Base-by-base conservation (phyloP, 1,284 basidiomycete genomes). In the Volvariella volvacea region DNA sequence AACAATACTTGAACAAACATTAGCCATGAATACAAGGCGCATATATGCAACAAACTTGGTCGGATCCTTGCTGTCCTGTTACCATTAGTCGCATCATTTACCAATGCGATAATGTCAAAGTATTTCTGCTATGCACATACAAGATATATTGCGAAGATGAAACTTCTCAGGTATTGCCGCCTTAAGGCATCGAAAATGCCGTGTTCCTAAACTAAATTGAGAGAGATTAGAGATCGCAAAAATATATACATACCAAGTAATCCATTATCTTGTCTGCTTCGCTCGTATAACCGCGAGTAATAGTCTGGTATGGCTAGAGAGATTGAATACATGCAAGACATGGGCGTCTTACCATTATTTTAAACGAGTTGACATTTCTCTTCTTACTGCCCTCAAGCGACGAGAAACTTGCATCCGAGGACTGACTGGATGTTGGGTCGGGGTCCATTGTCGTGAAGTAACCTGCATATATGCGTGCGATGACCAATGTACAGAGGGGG, bases 131-230 rank as follows among this genome's bases (percentile, higher is more conserved):
- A 37, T 34, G 1, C 8, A 65, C 76, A 48, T 48, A 87, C 86
- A 49, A 92, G 66, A 58, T 88, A 91, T 47, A 92, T 78, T 2
- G 82, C 89, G 53, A 92, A 86, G 44, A 89, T 81, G 59, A 89
- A 86, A 51, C 80, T 83, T 30, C 78, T 77, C 41, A 90, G 71
- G 61, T 87, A 90, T 52, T 80, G 77, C 55, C 80, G 85, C 55
- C 85, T 74, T 28, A 90, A 61, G 0, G 87, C 87, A 52, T 89
- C 83, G 52, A 88, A 88, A 43, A 89, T 85, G 0, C 88, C 88
- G 51, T 79, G 69, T 61, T 90, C 87, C 87, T 89, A 25, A 19
- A 22, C 9, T 46, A 30, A 17, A 12, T n/a, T 39, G 22, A 28
- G 47, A 32, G 42, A 54, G 52, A 20, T 33, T 14, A 9, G 21